Conservation (phyloP, 1,139 yeast genomes). For the Candida pseudoviswanathii region DNA sequence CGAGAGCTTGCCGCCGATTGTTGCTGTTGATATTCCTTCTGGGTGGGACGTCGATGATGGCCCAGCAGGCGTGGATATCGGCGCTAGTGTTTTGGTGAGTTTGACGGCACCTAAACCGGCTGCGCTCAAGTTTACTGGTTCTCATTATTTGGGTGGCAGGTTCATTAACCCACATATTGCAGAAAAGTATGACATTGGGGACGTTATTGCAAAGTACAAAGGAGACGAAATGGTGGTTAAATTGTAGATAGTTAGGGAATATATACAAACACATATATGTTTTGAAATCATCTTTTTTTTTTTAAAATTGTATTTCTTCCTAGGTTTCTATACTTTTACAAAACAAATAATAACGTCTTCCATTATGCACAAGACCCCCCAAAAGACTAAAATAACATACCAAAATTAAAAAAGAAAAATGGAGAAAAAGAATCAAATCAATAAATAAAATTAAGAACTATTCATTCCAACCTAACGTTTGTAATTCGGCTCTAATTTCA, state of each 20-base stretch:
- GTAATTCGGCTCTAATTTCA: slow-evolving; percentile 72
- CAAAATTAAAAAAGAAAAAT: too few relatives aligned
- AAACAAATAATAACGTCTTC: not conserved
- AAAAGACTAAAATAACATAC: too few relatives aligned
- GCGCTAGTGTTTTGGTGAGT: slow-evolving; percentile 73
- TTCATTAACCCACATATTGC: slow-evolving; percentile 73
- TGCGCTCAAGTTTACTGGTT: slow-evolving; percentile 46
- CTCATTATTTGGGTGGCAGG: slow-evolving; percentile 89
- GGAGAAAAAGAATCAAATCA: too few relatives aligned
- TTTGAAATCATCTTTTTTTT: not conserved
- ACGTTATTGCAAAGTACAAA: slow-evolving; percentile 31
- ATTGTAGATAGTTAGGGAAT: slow-evolving; percentile 19
- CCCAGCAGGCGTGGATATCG: slow-evolving; percentile 49
- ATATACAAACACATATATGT: not conserved
- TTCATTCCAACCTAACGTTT: slow-evolving; percentile 69
- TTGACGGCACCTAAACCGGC: slow-evolving; percentile 96
- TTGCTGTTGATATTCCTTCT: slow-evolving; percentile 89
- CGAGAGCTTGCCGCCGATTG: slow-evolving; percentile 52
- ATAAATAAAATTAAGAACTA: slow-evolving; percentile 11
- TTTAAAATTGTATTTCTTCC: not conserved
- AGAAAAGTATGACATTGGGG: slow-evolving; percentile 66
- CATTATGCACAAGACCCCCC: not conserved
- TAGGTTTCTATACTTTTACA: not conserved
- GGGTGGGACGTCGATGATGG: slow-evolving; percentile 97
- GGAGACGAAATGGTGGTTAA: slow-evolving; percentile 43